Evolutionary conservation across 2,329 filamentous ascomycete species (phyloP), one percentile per base, ranked within the genome.

Genomic region (Talaromyces sp.): DNA sequence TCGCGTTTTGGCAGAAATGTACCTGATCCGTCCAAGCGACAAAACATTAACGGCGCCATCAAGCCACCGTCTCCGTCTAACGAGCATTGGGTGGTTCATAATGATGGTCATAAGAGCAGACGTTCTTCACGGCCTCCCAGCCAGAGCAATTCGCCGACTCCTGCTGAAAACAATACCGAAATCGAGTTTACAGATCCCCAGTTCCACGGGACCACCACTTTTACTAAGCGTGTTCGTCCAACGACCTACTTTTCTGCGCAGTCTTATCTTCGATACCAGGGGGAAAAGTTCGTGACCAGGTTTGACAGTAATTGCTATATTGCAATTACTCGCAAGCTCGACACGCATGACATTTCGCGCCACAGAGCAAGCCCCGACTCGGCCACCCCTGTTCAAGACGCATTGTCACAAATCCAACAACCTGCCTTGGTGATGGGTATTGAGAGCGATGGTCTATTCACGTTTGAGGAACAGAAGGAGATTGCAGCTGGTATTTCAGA

Each of bases 231-330:
- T 26, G 38, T 55, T 32, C 55, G 74, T 7, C 84, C 86, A 0
- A 86, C 87, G 8, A 95, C 91, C n/a, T 97, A 97, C 77, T 99
- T 98, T 77, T 98, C 95, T 0, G 95, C 95, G 0, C 95, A 99
- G 74, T 97, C 93, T 0, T 99, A 99, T 76, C 84, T 99, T 50
- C 89, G 95, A 21, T 99, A 99, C 76, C 95, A 99, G 77, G 93
- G 92, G 59, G 85, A 89, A 68, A 99, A 99, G 75, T 99, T 99
- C 69, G 95, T 98, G 68, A 92, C 90, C 75, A 89, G 95, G 10
- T 99, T 98, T 74, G 95, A 99, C 75, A 91, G 92, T 69, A 99
- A 99, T 75, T 99, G 95, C 79, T 99, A 99, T 79, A 98, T 99
- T 67, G 93, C 95, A 66, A 97, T 99, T 76, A 98, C 95, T 4